These are phyloP conservation scores for Agaricus bisporus DNA, from an alignment of 768 basidiomycete species.

Conservation along the genomic window DNA sequence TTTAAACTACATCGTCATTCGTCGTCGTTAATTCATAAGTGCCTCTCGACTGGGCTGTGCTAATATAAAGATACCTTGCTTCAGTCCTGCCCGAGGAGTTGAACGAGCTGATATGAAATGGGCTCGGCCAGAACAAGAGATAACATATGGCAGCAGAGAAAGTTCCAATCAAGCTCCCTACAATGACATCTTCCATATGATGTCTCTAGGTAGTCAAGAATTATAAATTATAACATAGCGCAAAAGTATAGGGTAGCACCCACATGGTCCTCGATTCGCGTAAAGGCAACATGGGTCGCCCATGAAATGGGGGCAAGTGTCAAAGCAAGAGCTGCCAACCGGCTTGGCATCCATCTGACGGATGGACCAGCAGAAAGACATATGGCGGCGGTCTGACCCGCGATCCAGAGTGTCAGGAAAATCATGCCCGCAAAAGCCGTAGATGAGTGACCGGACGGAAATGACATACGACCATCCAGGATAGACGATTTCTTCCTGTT, in stretches of 20 bases:
- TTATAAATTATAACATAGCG: not conserved
- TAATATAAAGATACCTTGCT: constrained; percentile 38
- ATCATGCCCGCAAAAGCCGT: constrained; percentile 62
- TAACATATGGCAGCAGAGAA: constrained; percentile 44
- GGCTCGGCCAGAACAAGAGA: constrained; percentile 61
- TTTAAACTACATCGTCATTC: constrained; percentile 31
- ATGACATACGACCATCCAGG: constrained; percentile 50
- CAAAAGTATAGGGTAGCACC: constrained; percentile 18
- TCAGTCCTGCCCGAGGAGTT: constrained; percentile 20
- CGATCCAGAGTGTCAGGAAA: constrained; percentile 55
- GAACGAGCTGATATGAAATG: constrained; percentile 40
- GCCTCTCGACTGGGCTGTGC: constrained; percentile 21
- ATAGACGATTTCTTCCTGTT: constrained; percentile 30
- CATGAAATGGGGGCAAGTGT: constrained; percentile 48
- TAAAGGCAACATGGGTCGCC: constrained; percentile 56
- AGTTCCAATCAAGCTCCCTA: constrained; percentile 54
- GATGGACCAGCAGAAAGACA: constrained; percentile 32
- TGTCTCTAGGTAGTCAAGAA: constrained; percentile 38
- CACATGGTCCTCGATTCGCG: constrained; percentile 62
- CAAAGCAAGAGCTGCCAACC: constrained; percentile 38
- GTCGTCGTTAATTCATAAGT: constrained; percentile 43
- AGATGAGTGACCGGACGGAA: constrained; percentile 68
- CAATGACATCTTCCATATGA: constrained; percentile 65
- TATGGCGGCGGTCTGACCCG: constrained; percentile 57
- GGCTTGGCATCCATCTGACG: constrained; percentile 34